These are phyloP conservation scores for Excoecaria agallocha DNA, from an alignment of 345 rosid species.

Conservation along the genomic window DNA sequence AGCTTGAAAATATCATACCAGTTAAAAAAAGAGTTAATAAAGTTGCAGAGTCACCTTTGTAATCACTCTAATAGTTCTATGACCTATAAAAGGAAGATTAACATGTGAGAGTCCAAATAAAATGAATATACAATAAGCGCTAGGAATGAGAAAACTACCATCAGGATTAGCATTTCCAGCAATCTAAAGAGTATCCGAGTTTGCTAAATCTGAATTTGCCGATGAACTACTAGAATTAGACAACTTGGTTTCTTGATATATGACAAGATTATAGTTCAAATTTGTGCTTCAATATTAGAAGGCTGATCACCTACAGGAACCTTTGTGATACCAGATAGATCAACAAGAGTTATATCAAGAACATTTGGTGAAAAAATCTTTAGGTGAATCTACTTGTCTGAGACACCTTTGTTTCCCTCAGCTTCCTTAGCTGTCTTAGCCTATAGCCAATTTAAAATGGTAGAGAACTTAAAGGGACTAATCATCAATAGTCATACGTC, in stretches of 20 bases:
- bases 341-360: constrained; percentile 89
- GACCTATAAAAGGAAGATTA: constrained; percentile 44
- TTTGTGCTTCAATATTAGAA: constrained; percentile 83
- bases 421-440: constrained; percentile 82
- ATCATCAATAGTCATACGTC: not conserved
- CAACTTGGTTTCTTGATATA: constrained; percentile 82
- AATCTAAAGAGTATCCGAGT: constrained; percentile 91
- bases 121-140: constrained; percentile 6
- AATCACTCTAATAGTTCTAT: constrained; percentile 83
- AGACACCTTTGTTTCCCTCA: constrained; percentile 89
- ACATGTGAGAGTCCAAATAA: not conserved
- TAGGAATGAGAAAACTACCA: constrained; percentile 41
- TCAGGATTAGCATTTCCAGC: constrained; percentile 95
- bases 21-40: not conserved
- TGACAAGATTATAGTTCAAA: constrained; percentile 93
- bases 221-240: constrained; percentile 83
- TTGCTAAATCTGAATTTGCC: constrained; percentile 91
- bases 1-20: not conserved
- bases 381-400: constrained; percentile 81
- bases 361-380: constrained; percentile 93
- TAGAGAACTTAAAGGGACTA: not conserved
- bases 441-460: constrained; percentile 32
- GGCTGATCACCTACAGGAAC: constrained; percentile 99
- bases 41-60: constrained; percentile 61
- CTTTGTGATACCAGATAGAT: constrained; percentile 93